These are phyloP conservation scores for Colletotrichum orchidophilum DNA, from an alignment of 2,329 filamentous ascomycete genomes.

Conservation along the genomic window DNA sequence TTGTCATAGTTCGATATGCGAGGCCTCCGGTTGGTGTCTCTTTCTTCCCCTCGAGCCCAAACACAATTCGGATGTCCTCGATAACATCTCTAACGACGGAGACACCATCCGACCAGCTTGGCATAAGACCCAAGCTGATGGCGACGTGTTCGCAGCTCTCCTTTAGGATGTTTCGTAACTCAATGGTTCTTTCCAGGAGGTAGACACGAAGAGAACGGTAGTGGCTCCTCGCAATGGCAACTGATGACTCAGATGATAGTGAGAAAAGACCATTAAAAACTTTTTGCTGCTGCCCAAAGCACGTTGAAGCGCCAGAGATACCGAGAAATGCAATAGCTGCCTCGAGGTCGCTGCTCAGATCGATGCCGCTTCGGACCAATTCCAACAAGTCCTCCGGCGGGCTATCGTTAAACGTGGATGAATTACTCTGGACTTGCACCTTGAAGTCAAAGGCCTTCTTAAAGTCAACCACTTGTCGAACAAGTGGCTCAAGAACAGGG, in stretches of 20 bases:
- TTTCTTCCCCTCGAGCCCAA: constrained; percentile 19
- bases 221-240: neutral
- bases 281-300: neutral
- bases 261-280: constrained; percentile 17
- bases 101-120: constrained; percentile 11
- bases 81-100: neutral
- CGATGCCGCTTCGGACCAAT: neutral
- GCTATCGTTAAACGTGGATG: neutral
- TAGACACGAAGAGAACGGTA: constrained; percentile 13
- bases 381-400: neutral
- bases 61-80: constrained; percentile 17
- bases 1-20: constrained; percentile 24
- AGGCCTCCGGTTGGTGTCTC: neutral
- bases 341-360: neutral
- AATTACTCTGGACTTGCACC: neutral
- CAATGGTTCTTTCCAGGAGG: constrained; percentile 6
- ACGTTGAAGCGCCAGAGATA: neutral
- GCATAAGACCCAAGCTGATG: neutral
- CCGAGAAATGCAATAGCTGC: neutral
- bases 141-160: neutral
- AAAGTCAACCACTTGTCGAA: constrained; percentile 7
- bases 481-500: constrained; percentile 5
- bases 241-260: neutral
- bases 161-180: neutral
- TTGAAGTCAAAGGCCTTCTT: constrained; percentile 15